Evolutionary conservation across 1,284 basidiomycete species (phyloP), one percentile per base, ranked within the genome.

Genomic region (Stygiomarasmius scandens): DNA sequence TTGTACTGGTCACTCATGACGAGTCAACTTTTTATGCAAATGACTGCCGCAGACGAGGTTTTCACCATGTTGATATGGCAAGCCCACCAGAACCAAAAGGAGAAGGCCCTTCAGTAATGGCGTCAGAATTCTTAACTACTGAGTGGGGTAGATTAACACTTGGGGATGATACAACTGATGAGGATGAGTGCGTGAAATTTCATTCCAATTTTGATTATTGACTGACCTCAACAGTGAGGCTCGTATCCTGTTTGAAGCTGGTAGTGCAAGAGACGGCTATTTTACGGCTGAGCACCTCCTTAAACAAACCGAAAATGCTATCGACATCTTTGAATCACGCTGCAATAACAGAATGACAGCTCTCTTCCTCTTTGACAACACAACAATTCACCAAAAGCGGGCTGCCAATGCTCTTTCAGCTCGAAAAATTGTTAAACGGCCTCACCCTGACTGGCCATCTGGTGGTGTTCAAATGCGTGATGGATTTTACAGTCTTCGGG

Each of bases 21-120:
- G 62, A 65, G 43, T 68, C 66, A 22, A 68, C 58, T 4, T 68
- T 68, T 51, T 67, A 65, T 63, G 64, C 54, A 27, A 48, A 67
- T 56, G 59, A 68, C 50, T 55, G 58, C 1, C 49, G 50, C 11
- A 55, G 54, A 11, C 56, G 14, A 1, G n/a, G 38, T 16, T 68
- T 63, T 62, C 36, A 52, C 9, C 56, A 63, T 47, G 45, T 20
- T 1, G 46, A 41, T 14, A 54, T 54, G 25, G 46, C 43, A 23
- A 29, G 60, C 14, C 44, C 22, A 19, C 60, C 64, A 49, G 27
- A 58, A 27, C 55, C 24, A 11, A 68, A 68, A 47, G 64, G 66
- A 3, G 58, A 66, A n/a, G 66, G 66, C 1, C 29, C 25, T 11
- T 66, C 62, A 8, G 44, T 65, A 1, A 68, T 67, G 64, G 53